phyloP scores from a whole-genome alignment of 2,329 filamentous ascomycete genomes.

The Pestalotiopsis sp. region DNA sequence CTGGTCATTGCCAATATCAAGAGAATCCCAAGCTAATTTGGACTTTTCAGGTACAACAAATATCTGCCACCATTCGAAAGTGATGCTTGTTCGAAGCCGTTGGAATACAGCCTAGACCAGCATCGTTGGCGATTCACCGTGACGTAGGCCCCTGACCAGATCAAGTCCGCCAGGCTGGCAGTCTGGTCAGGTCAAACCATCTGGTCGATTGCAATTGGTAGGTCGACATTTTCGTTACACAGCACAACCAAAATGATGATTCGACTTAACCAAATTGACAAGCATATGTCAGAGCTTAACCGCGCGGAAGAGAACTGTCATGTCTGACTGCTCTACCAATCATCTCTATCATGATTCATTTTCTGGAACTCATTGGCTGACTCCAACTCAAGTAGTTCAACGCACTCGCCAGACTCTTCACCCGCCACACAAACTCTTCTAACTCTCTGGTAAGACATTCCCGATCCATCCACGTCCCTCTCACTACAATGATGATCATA shows the following conservation, averaged over 20 bases:
- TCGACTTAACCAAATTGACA: constrained; percentile 78
- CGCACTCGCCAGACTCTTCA: not conserved
- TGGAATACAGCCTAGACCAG: not conserved
- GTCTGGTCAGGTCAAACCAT: not conserved
- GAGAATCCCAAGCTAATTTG: not conserved
- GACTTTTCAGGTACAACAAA: not conserved
- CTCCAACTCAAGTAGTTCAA: not conserved
- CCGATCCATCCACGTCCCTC: constrained; percentile 14
- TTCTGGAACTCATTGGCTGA: not conserved
- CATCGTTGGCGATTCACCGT: not conserved
- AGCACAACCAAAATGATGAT: constrained; percentile 71
- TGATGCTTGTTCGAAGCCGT: too few relatives aligned
- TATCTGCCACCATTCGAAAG: too few relatives aligned
- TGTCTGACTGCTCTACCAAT: constrained; percentile 41
- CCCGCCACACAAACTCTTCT: not conserved
- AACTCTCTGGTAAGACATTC: constrained; percentile 18
- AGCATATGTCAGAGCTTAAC: constrained; percentile 93
- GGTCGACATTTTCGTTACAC: constrained; percentile 12
- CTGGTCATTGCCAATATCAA: not conserved
- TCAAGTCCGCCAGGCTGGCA: not conserved
- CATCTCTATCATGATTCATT: not conserved
- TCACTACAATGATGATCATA: constrained; percentile 67
- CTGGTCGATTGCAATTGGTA: not conserved
- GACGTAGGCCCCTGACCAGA: not conserved
- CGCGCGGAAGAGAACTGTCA: constrained; percentile 52